These are phyloP conservation scores for Byssochlamys sp. DNA, from an alignment of 2,329 filamentous ascomycete species.

Conservation along the genomic window DNA sequence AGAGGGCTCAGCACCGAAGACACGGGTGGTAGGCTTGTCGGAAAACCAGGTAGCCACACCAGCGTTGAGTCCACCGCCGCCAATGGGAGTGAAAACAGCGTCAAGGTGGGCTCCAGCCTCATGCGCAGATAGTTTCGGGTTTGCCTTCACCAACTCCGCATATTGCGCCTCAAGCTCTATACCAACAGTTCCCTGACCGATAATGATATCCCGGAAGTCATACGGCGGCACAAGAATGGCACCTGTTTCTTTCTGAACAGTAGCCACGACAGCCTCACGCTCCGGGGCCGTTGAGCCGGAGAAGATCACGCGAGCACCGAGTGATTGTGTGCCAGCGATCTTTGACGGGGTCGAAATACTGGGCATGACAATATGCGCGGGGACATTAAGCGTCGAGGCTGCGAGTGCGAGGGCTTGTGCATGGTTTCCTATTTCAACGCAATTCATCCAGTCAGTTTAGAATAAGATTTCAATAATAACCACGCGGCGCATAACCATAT, in stretches of 20 bases:
- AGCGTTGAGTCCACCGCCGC: constrained; percentile 78
- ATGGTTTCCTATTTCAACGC: constrained; percentile 64
- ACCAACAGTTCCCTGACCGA: constrained; percentile 84
- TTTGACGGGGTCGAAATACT: constrained; percentile 74
- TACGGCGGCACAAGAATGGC: constrained; percentile 80
- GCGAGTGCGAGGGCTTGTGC: constrained; percentile 86
- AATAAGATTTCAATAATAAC: no score
- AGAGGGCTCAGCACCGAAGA: constrained; percentile 79
- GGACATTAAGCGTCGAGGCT: constrained; percentile 61
- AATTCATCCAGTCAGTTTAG: not conserved
- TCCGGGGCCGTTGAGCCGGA: constrained; percentile 71
- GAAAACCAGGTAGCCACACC: constrained; percentile 67
- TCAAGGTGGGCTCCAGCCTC: constrained; percentile 37
- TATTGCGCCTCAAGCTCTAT: constrained; percentile 74
- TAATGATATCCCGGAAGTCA: constrained; percentile 81
- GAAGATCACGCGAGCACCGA: constrained; percentile 71
- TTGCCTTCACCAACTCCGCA: constrained; percentile 38
- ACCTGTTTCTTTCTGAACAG: constrained; percentile 61
- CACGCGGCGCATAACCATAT: not conserved
- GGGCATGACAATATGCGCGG: constrained; percentile 87
- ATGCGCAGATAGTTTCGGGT: constrained; percentile 19
- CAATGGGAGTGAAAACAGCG: constrained; percentile 71
- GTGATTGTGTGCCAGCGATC: constrained; percentile 68
- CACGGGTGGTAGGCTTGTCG: constrained; percentile 55
- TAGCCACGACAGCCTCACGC: constrained; percentile 65